These are phyloP conservation scores for Saccharum spontaneum DNA, from an alignment of 176 grass and related monocot genomes.

Conservation along the genomic window DNA sequence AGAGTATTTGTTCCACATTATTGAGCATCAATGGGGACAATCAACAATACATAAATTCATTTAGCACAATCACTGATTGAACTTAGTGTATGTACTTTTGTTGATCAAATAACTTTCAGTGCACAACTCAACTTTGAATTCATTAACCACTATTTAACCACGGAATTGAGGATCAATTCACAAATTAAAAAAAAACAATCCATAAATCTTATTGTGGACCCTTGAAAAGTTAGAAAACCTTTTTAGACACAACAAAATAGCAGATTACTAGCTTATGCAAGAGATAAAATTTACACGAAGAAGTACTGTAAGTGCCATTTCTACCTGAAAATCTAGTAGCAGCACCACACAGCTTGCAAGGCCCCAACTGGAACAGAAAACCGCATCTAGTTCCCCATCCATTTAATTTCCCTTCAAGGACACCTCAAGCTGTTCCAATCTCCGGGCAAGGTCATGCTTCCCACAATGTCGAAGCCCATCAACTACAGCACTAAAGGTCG, in stretches of 20 bases:
- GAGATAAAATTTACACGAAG: not conserved
- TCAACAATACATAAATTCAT: conserved; percentile 2
- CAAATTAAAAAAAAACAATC: not conserved
- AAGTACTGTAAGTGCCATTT: not conserved
- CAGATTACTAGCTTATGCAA: conserved; percentile 6
- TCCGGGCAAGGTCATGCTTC: conserved; percentile 73
- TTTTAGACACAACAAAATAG: not conserved
- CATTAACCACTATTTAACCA: not conserved
- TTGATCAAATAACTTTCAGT: not conserved
- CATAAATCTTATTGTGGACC: not conserved
- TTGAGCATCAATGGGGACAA: not conserved
- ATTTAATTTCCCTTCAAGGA: conserved; percentile 56
- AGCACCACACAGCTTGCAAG: not conserved
- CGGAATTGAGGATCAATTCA: not conserved
- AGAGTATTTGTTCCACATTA: not conserved
- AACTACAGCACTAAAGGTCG: conserved; percentile 74
- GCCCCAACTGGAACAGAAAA: not conserved
- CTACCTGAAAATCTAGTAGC: conserved; percentile 32
- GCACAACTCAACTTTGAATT: conserved; percentile 16
- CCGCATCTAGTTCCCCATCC: not conserved
- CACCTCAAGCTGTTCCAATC: conserved; percentile 76
- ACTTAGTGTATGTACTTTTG: not conserved
- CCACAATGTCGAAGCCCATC: conserved; percentile 72
- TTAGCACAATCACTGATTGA: not conserved
- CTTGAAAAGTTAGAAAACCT: not conserved